A percentile compares a stretch with the other conserved stretches of the same genome.
phyloP scores from a whole-genome alignment of 768 basidiomycete genomes.

The Lactarius tabidus region DNA sequence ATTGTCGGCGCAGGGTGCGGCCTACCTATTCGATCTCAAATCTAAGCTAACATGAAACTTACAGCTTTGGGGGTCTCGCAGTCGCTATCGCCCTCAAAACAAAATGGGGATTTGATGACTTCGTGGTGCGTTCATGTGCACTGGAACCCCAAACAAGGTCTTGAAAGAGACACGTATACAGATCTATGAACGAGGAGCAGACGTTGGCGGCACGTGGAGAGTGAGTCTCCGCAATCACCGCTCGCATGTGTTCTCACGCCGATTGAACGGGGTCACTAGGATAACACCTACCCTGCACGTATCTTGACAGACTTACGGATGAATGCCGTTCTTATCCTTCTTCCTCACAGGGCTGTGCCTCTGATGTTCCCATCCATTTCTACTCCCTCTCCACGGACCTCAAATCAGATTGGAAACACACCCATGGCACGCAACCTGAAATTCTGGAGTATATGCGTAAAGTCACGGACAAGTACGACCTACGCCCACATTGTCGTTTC shows the following conservation, averaged over 20 bases:
- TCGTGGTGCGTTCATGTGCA: slow-evolving; percentile 28
- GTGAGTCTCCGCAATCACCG: slow-evolving; percentile 13
- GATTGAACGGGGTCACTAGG: slow-evolving; percentile 6
- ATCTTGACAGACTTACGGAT: neutral
- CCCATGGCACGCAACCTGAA: slow-evolving; percentile 29
- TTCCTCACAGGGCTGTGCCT: slow-evolving; percentile 28
- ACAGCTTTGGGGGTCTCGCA: slow-evolving; percentile 30
- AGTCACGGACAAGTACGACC: slow-evolving; percentile 26
- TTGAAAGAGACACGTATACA: slow-evolving; percentile 21
- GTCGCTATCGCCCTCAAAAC: slow-evolving; percentile 32
- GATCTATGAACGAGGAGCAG: slow-evolving; percentile 33
- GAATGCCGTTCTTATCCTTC: neutral
- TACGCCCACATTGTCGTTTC: slow-evolving; percentile 27
- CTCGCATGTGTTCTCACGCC: neutral
- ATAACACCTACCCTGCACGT: slow-evolving; percentile 28
- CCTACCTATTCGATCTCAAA: neutral
- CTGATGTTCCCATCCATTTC: slow-evolving; percentile 28
- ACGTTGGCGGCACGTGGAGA: slow-evolving; percentile 30
- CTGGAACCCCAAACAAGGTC: neutral
- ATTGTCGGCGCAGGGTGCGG: slow-evolving; percentile 29
- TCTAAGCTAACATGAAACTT: neutral
- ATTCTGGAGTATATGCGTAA: slow-evolving; percentile 30
- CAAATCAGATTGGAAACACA: slow-evolving; percentile 29
- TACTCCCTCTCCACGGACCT: slow-evolving; percentile 31
- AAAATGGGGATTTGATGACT: slow-evolving; percentile 31